A percentile compares a stretch with the other conserved stretches of the same genome.
These are phyloP conservation scores for Euphrasia confusa DNA, from an alignment of 257 asterid genomes.

Conservation along the genomic window DNA sequence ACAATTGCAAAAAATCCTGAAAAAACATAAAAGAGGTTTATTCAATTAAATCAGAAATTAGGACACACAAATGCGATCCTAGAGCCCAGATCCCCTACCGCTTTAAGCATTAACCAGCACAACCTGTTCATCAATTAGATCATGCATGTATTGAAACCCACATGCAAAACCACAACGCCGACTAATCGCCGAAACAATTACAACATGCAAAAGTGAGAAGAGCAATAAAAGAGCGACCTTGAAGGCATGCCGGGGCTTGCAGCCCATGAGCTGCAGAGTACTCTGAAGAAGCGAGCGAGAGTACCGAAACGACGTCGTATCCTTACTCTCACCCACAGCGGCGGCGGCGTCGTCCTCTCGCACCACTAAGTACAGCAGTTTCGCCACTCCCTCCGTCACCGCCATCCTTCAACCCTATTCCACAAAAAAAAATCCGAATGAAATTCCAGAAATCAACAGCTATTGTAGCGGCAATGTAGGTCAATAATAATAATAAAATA, in stretches of 20 bases:
- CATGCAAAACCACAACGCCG: neutral
- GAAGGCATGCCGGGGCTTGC: constrained; percentile 87
- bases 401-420: constrained; percentile 41
- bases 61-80: neutral
- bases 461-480: constrained; percentile 23
- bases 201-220: neutral
- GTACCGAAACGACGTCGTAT: constrained; percentile 59
- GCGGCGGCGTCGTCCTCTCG: constrained; percentile 40
- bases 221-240: constrained; percentile 41
- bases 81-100: neutral
- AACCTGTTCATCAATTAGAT: constrained; percentile 9
- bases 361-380: constrained; percentile 73
- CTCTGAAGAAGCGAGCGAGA: constrained; percentile 85
- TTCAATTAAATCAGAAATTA: constrained; percentile 4
- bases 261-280: constrained; percentile 88
- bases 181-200: neutral
- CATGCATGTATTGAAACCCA: constrained; percentile 30
- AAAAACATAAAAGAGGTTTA: neutral
- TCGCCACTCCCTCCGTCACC: constrained; percentile 40
- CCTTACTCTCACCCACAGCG: constrained; percentile 14
- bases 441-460: constrained; percentile 12
- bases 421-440: constrained; percentile 16
- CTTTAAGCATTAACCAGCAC: neutral
- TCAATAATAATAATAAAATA: neutral
- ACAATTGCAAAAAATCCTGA: neutral